Conservation (phyloP, 129 eudicot species). For the Escallonia rubra region DNA sequence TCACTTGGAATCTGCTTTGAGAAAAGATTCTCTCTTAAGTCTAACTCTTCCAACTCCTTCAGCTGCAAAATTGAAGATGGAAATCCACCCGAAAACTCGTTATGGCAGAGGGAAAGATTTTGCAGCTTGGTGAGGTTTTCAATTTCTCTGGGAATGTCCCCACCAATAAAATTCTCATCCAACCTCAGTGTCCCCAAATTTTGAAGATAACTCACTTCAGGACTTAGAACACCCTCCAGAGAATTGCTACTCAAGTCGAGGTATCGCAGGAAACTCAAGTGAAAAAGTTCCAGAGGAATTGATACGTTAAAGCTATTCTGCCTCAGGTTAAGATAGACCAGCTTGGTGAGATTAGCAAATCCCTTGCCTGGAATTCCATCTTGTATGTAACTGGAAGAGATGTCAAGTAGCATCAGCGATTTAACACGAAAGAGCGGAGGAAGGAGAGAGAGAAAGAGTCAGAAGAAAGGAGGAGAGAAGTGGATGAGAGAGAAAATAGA, state of each 20-base stretch:
- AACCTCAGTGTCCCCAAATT: constrained; percentile 27
- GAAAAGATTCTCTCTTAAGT: constrained; percentile 30
- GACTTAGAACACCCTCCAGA: constrained; percentile 29
- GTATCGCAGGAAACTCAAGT: constrained; percentile 14
- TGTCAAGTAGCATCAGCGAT: constrained; percentile 32
- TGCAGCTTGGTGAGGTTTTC: constrained; percentile 41
- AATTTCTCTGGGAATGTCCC: constrained; percentile 33
- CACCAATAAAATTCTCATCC: constrained; percentile 34
- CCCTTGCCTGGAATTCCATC: constrained; percentile 35
- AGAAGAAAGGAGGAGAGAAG: too few relatives aligned
- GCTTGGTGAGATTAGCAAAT: constrained; percentile 42
- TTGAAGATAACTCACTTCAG: constrained; percentile 30
- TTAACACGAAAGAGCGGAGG: constrained; percentile 36
- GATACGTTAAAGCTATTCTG: constrained; percentile 31
- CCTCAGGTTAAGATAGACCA: constrained; percentile 47
- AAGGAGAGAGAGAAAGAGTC: neutral
- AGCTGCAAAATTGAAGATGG: constrained; percentile 29
- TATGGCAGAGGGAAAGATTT: constrained; percentile 25
- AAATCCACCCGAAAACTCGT: constrained; percentile 37
- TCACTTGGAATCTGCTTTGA: constrained; percentile 34
- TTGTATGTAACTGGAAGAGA: constrained; percentile 31
- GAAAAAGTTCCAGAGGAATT: constrained; percentile 36
- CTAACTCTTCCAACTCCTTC: constrained; percentile 32
- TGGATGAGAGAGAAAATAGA: too few relatives aligned
- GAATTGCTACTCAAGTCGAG: constrained; percentile 42